A percentile compares a stretch with the other conserved stretches of the same genome.
Conservation (phyloP, 306 rosid species). For the Castanea mollissima region DNA sequence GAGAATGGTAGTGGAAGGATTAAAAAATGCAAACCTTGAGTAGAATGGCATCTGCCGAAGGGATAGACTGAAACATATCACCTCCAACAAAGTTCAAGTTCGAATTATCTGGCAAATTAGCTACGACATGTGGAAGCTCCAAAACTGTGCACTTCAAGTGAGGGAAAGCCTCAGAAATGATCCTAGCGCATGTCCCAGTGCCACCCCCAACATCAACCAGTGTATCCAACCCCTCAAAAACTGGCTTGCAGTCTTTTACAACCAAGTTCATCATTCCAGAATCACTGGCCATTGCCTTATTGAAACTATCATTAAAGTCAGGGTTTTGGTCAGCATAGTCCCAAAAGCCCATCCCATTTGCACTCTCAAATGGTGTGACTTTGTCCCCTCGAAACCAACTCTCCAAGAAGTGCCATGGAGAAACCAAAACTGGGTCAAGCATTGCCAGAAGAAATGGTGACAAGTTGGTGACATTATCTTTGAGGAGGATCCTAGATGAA, state of each 20-base stretch:
- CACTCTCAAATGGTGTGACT: conserved; percentile 22
- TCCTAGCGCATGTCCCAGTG: conserved; percentile 25
- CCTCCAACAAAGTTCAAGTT: conserved; percentile 53
- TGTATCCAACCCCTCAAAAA: conserved; percentile 44
- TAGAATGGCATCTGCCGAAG: too few species aligned
- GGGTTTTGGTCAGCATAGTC: conserved; percentile 20
- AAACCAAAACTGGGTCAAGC: neutral
- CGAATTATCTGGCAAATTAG: conserved; percentile 8
- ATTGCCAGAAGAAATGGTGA: neutral
- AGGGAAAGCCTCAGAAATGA: conserved; percentile 42
- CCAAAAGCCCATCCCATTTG: conserved; percentile 36
- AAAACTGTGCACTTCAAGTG: conserved; percentile 45
- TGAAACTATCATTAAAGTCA: conserved; percentile 6
- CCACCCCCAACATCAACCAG: conserved; percentile 46
- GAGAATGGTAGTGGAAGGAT: neutral
- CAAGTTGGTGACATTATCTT: conserved; percentile 12
- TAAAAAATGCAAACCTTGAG: too few species aligned
- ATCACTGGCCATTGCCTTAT: conserved; percentile 44
- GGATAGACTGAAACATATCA: too few species aligned
- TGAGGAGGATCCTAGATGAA: conserved; percentile 44
- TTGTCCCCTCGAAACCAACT: conserved; percentile 33
- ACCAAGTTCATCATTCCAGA: conserved; percentile 45
- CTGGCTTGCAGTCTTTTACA: conserved; percentile 31
- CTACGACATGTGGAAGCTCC: conserved; percentile 50
- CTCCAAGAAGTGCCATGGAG: conserved; percentile 30